These are phyloP conservation scores for Malassezia restricta DNA, from an alignment of 1,284 basidiomycete species.

Conservation along the genomic window DNA sequence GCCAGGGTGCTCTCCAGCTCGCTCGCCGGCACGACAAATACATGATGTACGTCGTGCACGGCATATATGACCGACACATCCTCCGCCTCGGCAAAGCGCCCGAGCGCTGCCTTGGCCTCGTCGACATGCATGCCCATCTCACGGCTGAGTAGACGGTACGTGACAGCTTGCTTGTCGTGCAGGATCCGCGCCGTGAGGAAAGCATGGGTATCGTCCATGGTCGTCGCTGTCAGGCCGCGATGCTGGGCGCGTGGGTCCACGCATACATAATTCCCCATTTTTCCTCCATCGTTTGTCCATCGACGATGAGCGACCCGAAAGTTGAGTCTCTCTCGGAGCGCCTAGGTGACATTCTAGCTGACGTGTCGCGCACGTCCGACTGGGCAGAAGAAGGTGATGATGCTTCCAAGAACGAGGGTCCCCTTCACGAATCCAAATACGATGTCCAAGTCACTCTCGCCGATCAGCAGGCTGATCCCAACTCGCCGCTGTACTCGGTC, in stretches of 20 bases:
- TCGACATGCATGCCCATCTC: conserved; percentile 26
- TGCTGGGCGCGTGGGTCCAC: not conserved
- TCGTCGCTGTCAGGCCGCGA: not conserved
- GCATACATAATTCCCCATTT: not conserved
- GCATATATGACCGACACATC: not conserved
- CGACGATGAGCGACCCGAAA: conserved; percentile 9
- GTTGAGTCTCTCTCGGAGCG: conserved; percentile 14
- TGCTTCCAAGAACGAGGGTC: not conserved
- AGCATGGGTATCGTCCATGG: conserved; percentile 15
- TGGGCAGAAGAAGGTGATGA: conserved; percentile 8
- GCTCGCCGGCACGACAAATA: not conserved
- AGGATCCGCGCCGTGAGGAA: conserved; percentile 24
- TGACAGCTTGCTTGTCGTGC: conserved; percentile 29
- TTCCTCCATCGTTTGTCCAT: not conserved
- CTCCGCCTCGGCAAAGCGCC: not conserved
- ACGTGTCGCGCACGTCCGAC: conserved; percentile 3
- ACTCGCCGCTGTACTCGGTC: conserved; percentile 83
- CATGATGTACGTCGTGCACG: conserved; percentile 2
- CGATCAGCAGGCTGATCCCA: conserved; percentile 89
- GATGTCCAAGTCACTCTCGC: conserved; percentile 78
- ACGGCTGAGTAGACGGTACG: conserved; percentile 30
- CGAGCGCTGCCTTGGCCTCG: conserved; percentile 17
- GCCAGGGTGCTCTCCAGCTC: not conserved
- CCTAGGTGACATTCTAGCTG: conserved; percentile 11
- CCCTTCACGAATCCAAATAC: conserved; percentile 25